phyloP scores from a whole-genome alignment of 805 yeast species.

The Candida pini region DNA sequence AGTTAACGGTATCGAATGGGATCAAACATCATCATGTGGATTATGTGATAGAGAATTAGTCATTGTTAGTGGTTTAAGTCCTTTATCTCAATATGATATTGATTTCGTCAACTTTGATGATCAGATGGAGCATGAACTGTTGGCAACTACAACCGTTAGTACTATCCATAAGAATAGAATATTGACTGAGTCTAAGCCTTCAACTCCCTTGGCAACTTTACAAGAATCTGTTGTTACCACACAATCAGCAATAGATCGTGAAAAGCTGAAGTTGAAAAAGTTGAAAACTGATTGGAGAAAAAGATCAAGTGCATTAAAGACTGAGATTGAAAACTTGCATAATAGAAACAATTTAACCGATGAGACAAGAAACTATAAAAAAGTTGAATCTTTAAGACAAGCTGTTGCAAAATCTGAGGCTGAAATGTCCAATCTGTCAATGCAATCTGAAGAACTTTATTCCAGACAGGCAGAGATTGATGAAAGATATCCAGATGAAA shows the following conservation, averaged over 20 bases:
- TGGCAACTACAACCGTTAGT: conserved; percentile 30
- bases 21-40: conserved; percentile 52
- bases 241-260: conserved; percentile 51
- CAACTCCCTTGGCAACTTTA: conserved; percentile 56
- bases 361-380: conserved; percentile 52
- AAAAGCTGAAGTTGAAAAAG: conserved; percentile 51
- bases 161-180: conserved; percentile 29
- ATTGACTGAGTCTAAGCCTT: conserved; percentile 28
- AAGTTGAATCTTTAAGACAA: conserved; percentile 45
- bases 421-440: conserved; percentile 31
- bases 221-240: conserved; percentile 64
- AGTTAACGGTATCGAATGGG: conserved; percentile 68
- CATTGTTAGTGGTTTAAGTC: conserved; percentile 61
- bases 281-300: conserved; percentile 54
- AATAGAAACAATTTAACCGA: conserved; percentile 41
- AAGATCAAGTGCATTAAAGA: conserved; percentile 41
- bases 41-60: conserved; percentile 42
- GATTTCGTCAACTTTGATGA: conserved; percentile 35
- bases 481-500: conserved; percentile 33
- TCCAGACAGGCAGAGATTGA: conserved; percentile 33
- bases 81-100: conserved; percentile 58
- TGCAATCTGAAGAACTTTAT: conserved; percentile 29
- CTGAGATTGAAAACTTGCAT: conserved; percentile 52
- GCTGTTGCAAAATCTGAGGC: conserved; percentile 36
- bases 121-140: conserved; percentile 23